Base-by-base conservation (phyloP, 768 basidiomycete species). In the Pleurotus citrinopileatus region DNA sequence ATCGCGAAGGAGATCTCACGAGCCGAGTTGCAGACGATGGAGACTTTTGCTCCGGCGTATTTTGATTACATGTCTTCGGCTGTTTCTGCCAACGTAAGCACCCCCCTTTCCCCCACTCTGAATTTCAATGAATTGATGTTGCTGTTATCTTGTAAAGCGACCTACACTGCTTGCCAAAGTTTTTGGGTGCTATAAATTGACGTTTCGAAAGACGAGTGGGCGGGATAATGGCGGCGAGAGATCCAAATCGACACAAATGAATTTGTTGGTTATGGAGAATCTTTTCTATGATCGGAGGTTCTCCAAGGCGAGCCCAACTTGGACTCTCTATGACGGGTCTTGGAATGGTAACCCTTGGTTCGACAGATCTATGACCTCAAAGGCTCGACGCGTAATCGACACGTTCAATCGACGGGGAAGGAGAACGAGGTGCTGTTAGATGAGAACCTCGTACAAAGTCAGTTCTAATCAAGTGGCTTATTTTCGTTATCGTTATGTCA, bases 41-140 rank as follows among this genome's bases (percentile, higher is more conserved):
- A 95, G 60, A 91, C 89, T 0, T 98, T 99, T 69, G 96, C 94
- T 12, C 97, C 96, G 0, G 89, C 92, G 1, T 99, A 99, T 68
- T 98, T 99, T 63, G 90, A 95, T 57, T 99, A 98, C 66, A 95
- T 98, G 88, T 90, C 93, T 1, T 92, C 90, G n/a, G 91, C 94
- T 2, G 85, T 97, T 13, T 82, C 84, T 48, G 86, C 87, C 32
- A 84, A 91, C 60, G 94, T 95, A 28, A 55, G 88, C 72, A 8
- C 37, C 23, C 9, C 4, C 47, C 25, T 43, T 43, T 55, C 38
- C 36, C 55, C 56, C 27, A 48, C 28, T 10, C 0, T 3, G 7
- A 25, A 32, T 50, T 42, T 28, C 2, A 40, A 40, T 19, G 45
- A 54, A 22, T 47, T 56, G 8, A 44, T 46, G 45, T 56, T 55